Evolutionary conservation across 164 flowering plant genomes (phyloP).

Genomic region (Chimonanthus salicifolius): DNA sequence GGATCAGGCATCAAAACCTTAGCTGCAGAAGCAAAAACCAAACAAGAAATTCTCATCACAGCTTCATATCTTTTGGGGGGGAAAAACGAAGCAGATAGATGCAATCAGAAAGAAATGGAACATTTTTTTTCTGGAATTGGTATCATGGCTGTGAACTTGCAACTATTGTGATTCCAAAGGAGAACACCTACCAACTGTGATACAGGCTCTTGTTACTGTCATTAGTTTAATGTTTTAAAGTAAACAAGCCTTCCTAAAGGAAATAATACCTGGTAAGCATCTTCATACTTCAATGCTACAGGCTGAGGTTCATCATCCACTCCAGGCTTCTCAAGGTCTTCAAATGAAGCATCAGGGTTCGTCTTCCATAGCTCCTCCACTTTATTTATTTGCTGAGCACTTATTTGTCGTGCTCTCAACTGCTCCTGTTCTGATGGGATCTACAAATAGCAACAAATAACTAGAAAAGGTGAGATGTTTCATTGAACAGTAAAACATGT

Average conservation of each 20-base stretch:
- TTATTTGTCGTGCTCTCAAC: conserved; percentile 95
- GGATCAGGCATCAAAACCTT: neutral
- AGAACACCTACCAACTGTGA: neutral
- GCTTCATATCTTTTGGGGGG: neutral
- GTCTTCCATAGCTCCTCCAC: conserved; percentile 99
- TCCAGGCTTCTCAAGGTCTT: conserved; percentile 99
- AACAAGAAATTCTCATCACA: neutral
- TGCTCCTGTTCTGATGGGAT: conserved; percentile 98
- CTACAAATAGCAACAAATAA: conserved; percentile 31
- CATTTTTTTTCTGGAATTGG: neutral
- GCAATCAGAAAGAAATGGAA: neutral
- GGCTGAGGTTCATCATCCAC: conserved; percentile 99
- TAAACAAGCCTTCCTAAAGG: neutral
- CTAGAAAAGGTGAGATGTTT: conserved; percentile 2
- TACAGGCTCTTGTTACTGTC: neutral
- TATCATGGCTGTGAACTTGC: too few species aligned
- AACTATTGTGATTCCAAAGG: too few species aligned
- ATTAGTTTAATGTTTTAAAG: neutral
- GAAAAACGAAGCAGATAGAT: neutral
- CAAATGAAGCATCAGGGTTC: conserved; percentile 95
- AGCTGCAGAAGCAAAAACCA: neutral
- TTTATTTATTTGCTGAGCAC: conserved; percentile 98
- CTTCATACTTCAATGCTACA: conserved; percentile 91
- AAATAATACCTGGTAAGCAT: conserved; percentile 88
- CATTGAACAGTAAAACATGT: neutral